phyloP scores from a whole-genome alignment of 495 filamentous ascomycete species.

The Venustampulla echinocandica region DNA sequence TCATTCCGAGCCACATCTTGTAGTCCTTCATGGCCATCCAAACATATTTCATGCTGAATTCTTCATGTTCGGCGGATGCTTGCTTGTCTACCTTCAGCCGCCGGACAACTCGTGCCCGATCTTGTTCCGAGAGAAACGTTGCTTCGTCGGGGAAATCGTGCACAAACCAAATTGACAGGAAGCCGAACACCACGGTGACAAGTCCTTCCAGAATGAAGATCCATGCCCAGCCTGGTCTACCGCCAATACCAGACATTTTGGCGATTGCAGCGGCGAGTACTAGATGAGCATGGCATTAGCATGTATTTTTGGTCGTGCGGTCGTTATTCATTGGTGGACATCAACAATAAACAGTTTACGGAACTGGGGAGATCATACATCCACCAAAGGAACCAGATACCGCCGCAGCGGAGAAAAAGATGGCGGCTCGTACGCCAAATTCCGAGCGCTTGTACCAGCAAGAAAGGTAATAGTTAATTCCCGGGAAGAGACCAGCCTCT shows the following conservation, averaged over 20 bases:
- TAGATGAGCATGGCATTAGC: no score
- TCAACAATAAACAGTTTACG: no score
- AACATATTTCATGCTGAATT: constrained; percentile 68
- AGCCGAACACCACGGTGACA: constrained; percentile 62
- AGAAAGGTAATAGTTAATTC: constrained; percentile 79
- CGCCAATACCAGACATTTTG: constrained; percentile 62
- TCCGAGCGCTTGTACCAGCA: constrained; percentile 59
- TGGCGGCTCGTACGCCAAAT: constrained; percentile 48
- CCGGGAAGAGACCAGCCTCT: constrained; percentile 81
- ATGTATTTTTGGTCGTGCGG: no score
- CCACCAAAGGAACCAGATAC: constrained; percentile 82
- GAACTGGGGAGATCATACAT: constrained; percentile 8
- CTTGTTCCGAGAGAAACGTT: constrained; percentile 60
- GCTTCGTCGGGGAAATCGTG: constrained; percentile 85
- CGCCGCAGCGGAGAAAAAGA: constrained; percentile 87
- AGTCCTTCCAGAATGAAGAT: constrained; percentile 79
- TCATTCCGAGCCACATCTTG: constrained; percentile 74
- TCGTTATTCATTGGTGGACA: neutral
- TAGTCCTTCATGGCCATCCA: constrained; percentile 72
- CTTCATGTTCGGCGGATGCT: constrained; percentile 66
- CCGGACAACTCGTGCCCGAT: constrained; percentile 64
- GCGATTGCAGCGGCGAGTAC: constrained; percentile 70
- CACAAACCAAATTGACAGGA: constrained; percentile 75
- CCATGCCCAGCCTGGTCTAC: constrained; percentile 69
- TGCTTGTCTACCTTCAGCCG: constrained; percentile 71